Evolutionary conservation across 305 asterid genomes (phyloP).

Genomic region (Fraxinus angustifolia): DNA sequence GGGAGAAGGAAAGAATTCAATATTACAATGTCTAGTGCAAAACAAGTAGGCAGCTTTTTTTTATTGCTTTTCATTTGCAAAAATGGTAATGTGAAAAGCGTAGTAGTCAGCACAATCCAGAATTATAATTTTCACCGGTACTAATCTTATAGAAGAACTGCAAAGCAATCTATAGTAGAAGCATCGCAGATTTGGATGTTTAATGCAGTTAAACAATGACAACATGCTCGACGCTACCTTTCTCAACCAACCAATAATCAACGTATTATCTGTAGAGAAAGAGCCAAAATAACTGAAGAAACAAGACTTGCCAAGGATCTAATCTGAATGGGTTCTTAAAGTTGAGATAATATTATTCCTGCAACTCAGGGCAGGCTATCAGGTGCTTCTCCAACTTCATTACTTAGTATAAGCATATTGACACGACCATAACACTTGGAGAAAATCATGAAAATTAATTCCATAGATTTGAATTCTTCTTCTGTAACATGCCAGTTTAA

Average conservation of each 20-base stretch:
- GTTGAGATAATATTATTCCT: not conserved
- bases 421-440: not conserved
- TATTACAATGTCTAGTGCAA: not conserved
- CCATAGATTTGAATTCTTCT: not conserved
- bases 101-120: not conserved
- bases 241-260: not conserved
- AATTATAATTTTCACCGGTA: not conserved
- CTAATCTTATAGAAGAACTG: not conserved
- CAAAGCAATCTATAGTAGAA: constrained; percentile 1
- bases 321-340: constrained; percentile 6
- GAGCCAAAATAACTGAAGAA: constrained; percentile 13
- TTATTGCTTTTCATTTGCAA: not conserved
- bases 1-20: not conserved
- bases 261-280: not conserved
- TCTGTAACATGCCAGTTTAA: not conserved
- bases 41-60: constrained; percentile 3
- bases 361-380: constrained; percentile 14
- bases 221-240: not conserved
- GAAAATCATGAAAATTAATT: not conserved
- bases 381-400: constrained; percentile 15
- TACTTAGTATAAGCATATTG: not conserved
- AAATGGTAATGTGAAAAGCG: not conserved
- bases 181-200: not conserved
- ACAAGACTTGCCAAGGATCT: constrained; percentile 17
- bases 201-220: not conserved